Base-by-base conservation (phyloP, 768 basidiomycete genomes). In the Plicaturopsis crispa region DNA sequence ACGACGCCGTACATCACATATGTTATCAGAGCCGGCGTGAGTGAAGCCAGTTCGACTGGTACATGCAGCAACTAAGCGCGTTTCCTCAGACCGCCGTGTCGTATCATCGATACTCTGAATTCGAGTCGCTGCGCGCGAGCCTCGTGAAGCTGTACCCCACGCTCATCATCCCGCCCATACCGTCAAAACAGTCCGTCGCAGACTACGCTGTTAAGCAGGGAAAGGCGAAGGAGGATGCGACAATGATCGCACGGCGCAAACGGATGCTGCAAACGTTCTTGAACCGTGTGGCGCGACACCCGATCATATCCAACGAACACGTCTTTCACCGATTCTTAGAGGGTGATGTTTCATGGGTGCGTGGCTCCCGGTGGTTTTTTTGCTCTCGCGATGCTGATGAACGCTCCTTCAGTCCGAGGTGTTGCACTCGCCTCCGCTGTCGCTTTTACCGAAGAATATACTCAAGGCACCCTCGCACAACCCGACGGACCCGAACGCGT, bases 161-260 rank as follows among this genome's bases (percentile, higher is more conserved):
- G 6, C 65, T 93, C 49, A 98, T 99, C 52, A 84, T 99, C 43
- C 94, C 96, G 2, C 96, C 96, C 31, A 96, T 99, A 37, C 96
- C 96, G 3, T 92, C 88, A 1, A 98, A 99, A 62, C 91, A 98
- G 62, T 84, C 85, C 1, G 70, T 99, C 26, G 79, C 89, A 6
- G 96, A 98, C 51, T 99, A 99, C 67, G 96, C 96, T 2, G 84
- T 92, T 44, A 98, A 97, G 61, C 92, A 92, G 53, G 82, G 75
- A 11, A n/a, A n/a, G n/a, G 96, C 94, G 17, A 97, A 94, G 54
- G 96, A 99, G 54, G 96, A 99, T 56, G 79, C 80, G 3, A 74
- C 84, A 1, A 77, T 98, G 67, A 97, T 99, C 56, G 78, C 89
- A 2, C 71, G 88, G 46, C 73, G 96, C 44, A 94, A 91, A 59